Conservation (phyloP, 306 rosid genomes). For the apple (Malus domestica) region DNA sequence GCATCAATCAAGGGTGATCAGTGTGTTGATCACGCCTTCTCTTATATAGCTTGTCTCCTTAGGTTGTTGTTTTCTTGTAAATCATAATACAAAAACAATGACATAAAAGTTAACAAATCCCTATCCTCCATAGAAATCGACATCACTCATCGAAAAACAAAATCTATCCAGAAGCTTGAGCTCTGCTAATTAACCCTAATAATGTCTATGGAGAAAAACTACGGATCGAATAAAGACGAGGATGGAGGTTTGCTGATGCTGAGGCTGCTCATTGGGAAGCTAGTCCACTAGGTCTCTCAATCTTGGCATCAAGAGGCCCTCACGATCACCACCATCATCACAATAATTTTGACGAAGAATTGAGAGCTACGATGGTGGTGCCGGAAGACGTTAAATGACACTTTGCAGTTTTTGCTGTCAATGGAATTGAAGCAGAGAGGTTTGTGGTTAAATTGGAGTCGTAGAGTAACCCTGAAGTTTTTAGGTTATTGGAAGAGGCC, state of each 20-base stretch:
- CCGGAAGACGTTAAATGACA: slow-evolving; percentile 51
- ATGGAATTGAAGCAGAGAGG: slow-evolving; percentile 45
- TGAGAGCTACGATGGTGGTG: slow-evolving; percentile 8
- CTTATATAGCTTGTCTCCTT: too few relatives aligned
- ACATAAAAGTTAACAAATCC: background rate
- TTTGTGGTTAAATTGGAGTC: slow-evolving; percentile 41
- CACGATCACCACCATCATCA: background rate
- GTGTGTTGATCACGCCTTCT: too few relatives aligned
- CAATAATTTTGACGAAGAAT: slow-evolving; percentile 11
- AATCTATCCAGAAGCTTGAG: too few relatives aligned
- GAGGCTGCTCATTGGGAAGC: slow-evolving; percentile 23
- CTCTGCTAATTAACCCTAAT: background rate
- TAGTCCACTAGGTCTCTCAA: slow-evolving; percentile 32
- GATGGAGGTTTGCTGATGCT: slow-evolving; percentile 16
- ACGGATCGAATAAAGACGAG: background rate
- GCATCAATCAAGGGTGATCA: too few relatives aligned
- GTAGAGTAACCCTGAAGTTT: slow-evolving; percentile 32
- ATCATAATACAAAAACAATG: too few relatives aligned
- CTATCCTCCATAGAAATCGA: background rate
- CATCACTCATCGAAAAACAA: background rate
- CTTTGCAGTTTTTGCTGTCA: slow-evolving; percentile 48
- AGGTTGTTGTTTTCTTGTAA: too few relatives aligned
- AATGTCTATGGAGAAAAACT: background rate
- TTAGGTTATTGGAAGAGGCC: slow-evolving; percentile 26
- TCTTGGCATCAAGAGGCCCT: slow-evolving; percentile 21